Conservation (phyloP, 23 red algal species). For the Agarophyton chilense region DNA sequence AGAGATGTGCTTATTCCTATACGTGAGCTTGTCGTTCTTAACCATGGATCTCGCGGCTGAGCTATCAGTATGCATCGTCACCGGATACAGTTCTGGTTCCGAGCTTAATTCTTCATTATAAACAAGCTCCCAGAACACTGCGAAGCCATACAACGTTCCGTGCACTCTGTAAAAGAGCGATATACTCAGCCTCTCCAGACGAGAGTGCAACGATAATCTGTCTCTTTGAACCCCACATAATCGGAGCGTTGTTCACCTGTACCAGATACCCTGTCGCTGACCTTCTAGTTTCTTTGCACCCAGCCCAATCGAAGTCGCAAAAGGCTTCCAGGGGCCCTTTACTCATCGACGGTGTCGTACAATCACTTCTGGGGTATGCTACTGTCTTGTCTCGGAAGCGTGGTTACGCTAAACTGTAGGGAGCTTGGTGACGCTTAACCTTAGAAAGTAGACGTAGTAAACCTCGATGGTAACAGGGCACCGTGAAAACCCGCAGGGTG, state of each 20-base stretch:
- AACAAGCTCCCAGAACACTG: not conserved
- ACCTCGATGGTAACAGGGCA: too few relatives aligned
- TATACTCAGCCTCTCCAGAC: not conserved
- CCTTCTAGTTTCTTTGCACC: not conserved
- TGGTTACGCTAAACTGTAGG: too few relatives aligned
- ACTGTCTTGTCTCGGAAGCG: too few relatives aligned
- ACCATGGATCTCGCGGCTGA: not conserved
- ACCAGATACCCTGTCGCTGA: not conserved
- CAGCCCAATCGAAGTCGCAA: not conserved
- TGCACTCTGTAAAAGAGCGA: not conserved
- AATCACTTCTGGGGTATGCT: too few relatives aligned
- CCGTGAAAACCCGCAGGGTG: too few relatives aligned
- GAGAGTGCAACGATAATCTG: not conserved
- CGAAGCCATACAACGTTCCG: not conserved
- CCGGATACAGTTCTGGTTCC: not conserved
- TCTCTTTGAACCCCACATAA: not conserved
- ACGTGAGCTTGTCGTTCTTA: not conserved
- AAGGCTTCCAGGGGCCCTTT: not conserved
- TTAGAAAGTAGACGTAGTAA: too few relatives aligned
- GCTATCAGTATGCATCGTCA: not conserved
- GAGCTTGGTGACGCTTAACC: too few relatives aligned
- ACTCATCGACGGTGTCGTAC: not conserved
- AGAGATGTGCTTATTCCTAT: not conserved
- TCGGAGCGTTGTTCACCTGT: not conserved
- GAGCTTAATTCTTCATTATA: not conserved